Evolutionary conservation across 148 eudicot genomes (phyloP), one percentile per base, ranked within the genome.

Genomic region (Hydrangea macrophylla): DNA sequence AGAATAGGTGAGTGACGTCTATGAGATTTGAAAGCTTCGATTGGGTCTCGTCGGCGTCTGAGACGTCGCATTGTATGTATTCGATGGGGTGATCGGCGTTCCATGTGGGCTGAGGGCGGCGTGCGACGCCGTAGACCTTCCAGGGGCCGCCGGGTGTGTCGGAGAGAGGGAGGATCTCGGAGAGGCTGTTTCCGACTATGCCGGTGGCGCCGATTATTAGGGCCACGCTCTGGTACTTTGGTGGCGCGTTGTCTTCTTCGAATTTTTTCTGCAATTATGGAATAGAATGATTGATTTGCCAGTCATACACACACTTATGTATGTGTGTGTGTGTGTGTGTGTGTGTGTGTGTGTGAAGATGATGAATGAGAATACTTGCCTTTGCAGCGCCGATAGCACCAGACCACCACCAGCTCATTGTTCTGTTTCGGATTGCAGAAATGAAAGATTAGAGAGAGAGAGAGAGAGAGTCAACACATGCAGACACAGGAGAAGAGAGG

Each of bases 371-470:
- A 18, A 12, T 18, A 35, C 40, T 50, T 59, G 60, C 70, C 76
- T 42, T 66, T 27, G 76, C 76, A 58, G 76, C 71, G 48, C 76
- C 76, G 28, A 73, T 60, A 2, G 76, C 76, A 48, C 76, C 71
- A 15, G 76, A 64, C 76, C 76, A 73, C 76, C 76, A 73, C 76
- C 76, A 73, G 71, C 76, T 73, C 76, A 67, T 73, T 20, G 27
- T 60, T 27, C 39, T 7, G 62, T 8, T 17, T 57, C 18, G 5
- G 35, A 18, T 48, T 15, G 53, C 3, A 48, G 53, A 48, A 18
- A 48, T 48, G 53, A 17, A 18, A n/a, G n/a, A n/a, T n/a, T n/a
- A n/a, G n/a, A n/a, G n/a, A n/a, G n/a, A n/a, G n/a, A n/a, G n/a
- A n/a, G n/a, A n/a, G n/a, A n/a, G n/a, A n/a, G n/a, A n/a, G n/a